phyloP scores from a whole-genome alignment of 169 alveolate genomes.

The Perkinsus olseni region DNA sequence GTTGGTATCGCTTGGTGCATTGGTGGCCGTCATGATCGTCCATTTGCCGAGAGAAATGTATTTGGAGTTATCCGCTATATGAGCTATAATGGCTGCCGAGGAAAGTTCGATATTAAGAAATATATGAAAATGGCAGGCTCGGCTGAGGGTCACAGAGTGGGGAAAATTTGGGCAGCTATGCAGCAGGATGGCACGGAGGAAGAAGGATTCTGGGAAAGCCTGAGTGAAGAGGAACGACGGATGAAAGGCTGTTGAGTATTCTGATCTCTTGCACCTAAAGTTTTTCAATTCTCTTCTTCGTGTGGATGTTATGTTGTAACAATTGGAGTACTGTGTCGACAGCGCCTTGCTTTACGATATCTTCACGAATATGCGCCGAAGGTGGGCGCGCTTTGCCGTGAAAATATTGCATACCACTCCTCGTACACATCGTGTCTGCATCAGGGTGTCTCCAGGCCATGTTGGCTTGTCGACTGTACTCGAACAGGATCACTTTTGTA shows the following conservation, averaged over 20 bases:
- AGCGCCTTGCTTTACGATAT: too few species aligned
- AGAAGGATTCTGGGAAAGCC: neutral
- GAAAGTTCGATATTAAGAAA: conserved; percentile 36
- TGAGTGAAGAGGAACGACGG: neutral
- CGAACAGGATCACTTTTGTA: neutral
- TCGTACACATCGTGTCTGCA: too few species aligned
- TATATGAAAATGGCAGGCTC: conserved; percentile 13
- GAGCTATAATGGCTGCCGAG: conserved; percentile 39
- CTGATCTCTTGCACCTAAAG: neutral
- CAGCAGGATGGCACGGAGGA: neutral
- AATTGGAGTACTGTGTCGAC: too few species aligned
- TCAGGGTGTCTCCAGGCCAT: too few species aligned
- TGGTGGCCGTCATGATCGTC: conserved; percentile 46
- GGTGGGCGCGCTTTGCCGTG: too few species aligned
- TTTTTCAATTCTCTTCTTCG: too few species aligned
- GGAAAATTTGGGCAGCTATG: neutral
- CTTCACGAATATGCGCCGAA: too few species aligned
- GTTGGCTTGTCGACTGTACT: neutral
- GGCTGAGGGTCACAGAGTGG: conserved; percentile 12
- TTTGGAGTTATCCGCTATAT: conserved; percentile 40
- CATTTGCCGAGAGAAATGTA: conserved; percentile 37
- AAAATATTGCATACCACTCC: too few species aligned
- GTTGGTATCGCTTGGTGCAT: conserved; percentile 43
- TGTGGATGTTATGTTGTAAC: too few species aligned
- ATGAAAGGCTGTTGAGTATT: neutral